Evolutionary conservation across 352 stramenopile genomes (phyloP).

Genomic region (Pythium grandisporangium): DNA sequence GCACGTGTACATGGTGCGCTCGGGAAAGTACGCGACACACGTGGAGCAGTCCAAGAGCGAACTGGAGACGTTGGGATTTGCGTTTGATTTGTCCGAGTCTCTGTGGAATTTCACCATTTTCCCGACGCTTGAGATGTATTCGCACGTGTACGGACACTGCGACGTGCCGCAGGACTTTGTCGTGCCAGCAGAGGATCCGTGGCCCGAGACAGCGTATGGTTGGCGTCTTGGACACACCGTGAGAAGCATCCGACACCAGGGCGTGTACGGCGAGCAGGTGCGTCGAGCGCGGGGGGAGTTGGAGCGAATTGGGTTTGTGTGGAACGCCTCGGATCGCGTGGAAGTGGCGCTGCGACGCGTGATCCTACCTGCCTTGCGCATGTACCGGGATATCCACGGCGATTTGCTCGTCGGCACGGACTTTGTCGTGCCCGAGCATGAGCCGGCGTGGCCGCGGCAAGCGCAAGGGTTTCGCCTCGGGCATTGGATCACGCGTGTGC

Average conservation of each 20-base stretch:
- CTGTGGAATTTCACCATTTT: conserved; percentile 60
- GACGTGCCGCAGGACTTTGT: conserved; percentile 90
- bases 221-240: conserved; percentile 86
- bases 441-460: conserved; percentile 36
- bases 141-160: conserved; percentile 80
- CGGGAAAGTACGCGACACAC: conserved; percentile 43
- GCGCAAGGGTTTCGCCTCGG: conserved; percentile 56
- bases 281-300: conserved; percentile 60
- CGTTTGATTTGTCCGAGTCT: conserved; percentile 46
- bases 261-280: conserved; percentile 76
- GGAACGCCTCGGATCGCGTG: conserved; percentile 67
- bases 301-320: conserved; percentile 89
- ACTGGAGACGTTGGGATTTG: conserved; percentile 50
- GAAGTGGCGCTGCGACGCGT: conserved; percentile 40
- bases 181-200: conserved; percentile 63
- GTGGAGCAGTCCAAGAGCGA: conserved; percentile 22
- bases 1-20: conserved; percentile 61
- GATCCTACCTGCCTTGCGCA: conserved; percentile 47
- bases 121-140: conserved; percentile 78
- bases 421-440: conserved; percentile 59
- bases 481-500: conserved; percentile 64
- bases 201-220: conserved; percentile 76
- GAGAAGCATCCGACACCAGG: conserved; percentile 83
- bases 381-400: conserved; percentile 34
- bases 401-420: conserved; percentile 45